These are phyloP conservation scores for Glebionis coronaria DNA, from an alignment of 129 eudicot species.

Conservation along the genomic window DNA sequence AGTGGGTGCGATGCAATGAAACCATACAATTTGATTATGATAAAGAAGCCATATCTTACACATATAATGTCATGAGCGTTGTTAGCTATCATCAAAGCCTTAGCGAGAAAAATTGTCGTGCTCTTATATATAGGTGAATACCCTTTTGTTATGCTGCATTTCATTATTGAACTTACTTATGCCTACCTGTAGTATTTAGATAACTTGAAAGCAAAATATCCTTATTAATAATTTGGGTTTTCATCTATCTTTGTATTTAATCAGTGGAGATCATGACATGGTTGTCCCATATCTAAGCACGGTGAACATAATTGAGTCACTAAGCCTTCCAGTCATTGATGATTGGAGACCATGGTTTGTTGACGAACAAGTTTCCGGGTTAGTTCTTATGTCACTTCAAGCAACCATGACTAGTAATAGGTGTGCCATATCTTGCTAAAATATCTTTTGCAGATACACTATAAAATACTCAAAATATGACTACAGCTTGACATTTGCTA, in stretches of 20 bases:
- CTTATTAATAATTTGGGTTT: not conserved
- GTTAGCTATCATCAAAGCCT: too few species aligned
- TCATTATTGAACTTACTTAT: not conserved
- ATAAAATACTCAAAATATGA: too few species aligned
- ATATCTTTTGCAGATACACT: too few species aligned
- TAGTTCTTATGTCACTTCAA: too few species aligned
- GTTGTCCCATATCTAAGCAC: constrained; percentile 15
- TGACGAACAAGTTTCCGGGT: too few species aligned
- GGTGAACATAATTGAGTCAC: too few species aligned
- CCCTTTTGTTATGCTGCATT: not conserved
- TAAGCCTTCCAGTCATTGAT: too few species aligned
- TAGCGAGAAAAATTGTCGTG: constrained; percentile 15
- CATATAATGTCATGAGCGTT: too few species aligned
- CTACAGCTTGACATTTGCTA: too few species aligned
- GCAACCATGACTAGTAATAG: too few species aligned
- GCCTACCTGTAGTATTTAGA: not conserved
- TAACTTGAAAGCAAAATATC: not conserved
- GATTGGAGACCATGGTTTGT: too few species aligned
- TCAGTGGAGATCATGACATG: constrained; percentile 41
- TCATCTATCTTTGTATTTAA: not conserved
- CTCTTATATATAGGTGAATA: constrained; percentile 31
- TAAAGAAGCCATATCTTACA: not conserved
- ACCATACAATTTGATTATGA: not conserved
- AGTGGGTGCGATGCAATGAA: constrained; percentile 29
- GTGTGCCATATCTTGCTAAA: too few species aligned